phyloP scores from a whole-genome alignment of 2,329 filamentous ascomycete genomes.

The Teratosphaeria gauchensis region DNA sequence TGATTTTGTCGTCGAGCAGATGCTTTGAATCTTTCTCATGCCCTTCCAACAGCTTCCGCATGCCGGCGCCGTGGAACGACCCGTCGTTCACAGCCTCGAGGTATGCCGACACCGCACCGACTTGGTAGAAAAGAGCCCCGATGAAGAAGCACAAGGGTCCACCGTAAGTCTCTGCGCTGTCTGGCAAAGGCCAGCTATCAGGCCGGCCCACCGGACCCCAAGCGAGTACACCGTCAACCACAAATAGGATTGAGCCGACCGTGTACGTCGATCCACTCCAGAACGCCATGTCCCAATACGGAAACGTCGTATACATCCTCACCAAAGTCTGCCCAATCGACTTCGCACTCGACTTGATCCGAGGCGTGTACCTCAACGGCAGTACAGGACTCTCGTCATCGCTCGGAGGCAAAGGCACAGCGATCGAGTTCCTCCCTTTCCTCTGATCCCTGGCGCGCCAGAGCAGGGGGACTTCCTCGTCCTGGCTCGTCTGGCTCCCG shows the following conservation, averaged over 20 bases:
- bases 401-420: slow-evolving; percentile 8
- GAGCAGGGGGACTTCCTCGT: slow-evolving; percentile 3
- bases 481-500: neutral
- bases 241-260: slow-evolving; percentile 18
- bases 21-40: slow-evolving; percentile 17
- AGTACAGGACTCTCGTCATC: neutral
- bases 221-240: slow-evolving; percentile 14
- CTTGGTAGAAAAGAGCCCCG: slow-evolving; percentile 19
- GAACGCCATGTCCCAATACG: slow-evolving; percentile 24
- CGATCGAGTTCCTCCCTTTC: slow-evolving; percentile 17
- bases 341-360: slow-evolving; percentile 1
- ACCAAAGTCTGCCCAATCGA: slow-evolving; percentile 3
- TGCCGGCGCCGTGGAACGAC: slow-evolving; percentile 18
- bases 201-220: slow-evolving; percentile 14
- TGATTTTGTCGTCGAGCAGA: slow-evolving; percentile 20
- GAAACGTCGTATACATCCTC: slow-evolving; percentile 18
- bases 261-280: slow-evolving; percentile 20
- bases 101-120: slow-evolving; percentile 20
- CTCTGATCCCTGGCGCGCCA: slow-evolving; percentile 18
- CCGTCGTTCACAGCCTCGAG: slow-evolving; percentile 24
- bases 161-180: slow-evolving; percentile 6
- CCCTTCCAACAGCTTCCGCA: slow-evolving; percentile 18
- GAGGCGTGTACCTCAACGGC: neutral
- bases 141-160: slow-evolving; percentile 18
- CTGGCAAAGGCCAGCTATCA: neutral